Evolutionary conservation across 768 basidiomycete genomes (phyloP).

Genomic region (Boletus subparvulus): DNA sequence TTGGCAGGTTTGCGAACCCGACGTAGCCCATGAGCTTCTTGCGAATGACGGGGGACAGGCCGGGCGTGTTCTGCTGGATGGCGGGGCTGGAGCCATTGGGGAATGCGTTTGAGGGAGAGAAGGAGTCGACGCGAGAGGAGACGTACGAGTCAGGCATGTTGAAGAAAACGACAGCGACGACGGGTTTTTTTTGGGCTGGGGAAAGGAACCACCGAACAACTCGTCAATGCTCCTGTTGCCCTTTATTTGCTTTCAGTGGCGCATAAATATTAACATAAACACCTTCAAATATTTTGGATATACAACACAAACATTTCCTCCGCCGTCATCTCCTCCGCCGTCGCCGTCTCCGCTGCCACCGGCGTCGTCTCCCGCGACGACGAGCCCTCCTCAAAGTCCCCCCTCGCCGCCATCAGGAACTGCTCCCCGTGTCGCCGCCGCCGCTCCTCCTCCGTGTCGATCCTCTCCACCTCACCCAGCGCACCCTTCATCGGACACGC

Average conservation of each 20-base stretch:
- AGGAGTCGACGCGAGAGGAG: conserved; percentile 63
- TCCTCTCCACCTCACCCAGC: conserved; percentile 11
- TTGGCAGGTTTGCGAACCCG: conserved; percentile 96
- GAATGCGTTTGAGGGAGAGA: conserved; percentile 52
- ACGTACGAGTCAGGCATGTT: conserved; percentile 73
- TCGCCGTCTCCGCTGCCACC: not conserved
- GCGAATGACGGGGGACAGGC: conserved; percentile 50
- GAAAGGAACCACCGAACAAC: conserved; percentile 31
- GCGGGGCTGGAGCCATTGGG: conserved; percentile 67
- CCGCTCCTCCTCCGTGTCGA: conserved; percentile 26
- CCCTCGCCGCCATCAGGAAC: conserved; percentile 9
- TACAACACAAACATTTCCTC: conserved; percentile 43
- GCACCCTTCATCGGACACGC: not conserved
- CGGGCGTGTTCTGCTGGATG: conserved; percentile 38
- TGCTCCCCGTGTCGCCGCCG: not conserved
- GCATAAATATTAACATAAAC: conserved; percentile 1
- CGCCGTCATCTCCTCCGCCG: conserved; percentile 2
- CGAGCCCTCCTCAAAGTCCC: not conserved
- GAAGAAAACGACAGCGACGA: conserved; percentile 25
- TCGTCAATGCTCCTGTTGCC: conserved; percentile 13
- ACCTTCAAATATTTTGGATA: conserved; percentile 27
- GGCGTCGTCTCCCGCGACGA: not conserved
- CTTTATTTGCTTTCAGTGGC: conserved; percentile 39
- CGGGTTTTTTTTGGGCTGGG: conserved; percentile 48
- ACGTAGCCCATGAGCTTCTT: conserved; percentile 97